phyloP scores from a whole-genome alignment of 1,284 basidiomycete species.

The Volvariella surrecta region DNA sequence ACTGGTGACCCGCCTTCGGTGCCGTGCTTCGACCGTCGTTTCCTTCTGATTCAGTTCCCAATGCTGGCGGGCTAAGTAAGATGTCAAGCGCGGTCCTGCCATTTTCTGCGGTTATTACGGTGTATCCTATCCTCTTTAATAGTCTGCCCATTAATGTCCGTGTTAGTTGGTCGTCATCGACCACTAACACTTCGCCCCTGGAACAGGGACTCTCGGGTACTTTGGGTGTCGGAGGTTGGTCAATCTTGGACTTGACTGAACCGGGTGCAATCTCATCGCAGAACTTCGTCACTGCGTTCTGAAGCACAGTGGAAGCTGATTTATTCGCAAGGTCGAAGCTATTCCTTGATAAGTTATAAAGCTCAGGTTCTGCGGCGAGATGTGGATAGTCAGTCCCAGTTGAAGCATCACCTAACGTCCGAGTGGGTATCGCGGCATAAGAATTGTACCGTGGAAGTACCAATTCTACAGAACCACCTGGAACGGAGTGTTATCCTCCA shows the following conservation, averaged over 20 bases:
- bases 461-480: constrained; percentile 6
- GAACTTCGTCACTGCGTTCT: background rate
- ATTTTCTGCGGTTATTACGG: constrained; percentile 80
- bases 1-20: background rate
- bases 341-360: too few relatives aligned
- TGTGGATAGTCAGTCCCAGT: constrained; percentile 1
- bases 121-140: constrained; percentile 71
- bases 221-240: too few relatives aligned
- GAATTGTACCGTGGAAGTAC: constrained; percentile 3
- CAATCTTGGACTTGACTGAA: too few relatives aligned
- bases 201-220: background rate
- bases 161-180: constrained; percentile 75
- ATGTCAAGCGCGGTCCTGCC: constrained; percentile 75
- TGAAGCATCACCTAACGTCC: constrained; percentile 2
- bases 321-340: too few relatives aligned
- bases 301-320: background rate
- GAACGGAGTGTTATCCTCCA: background rate
- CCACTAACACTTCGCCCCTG: constrained; percentile 48
- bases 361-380: too few relatives aligned
- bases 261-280: too few relatives aligned
- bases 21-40: background rate
- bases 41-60: background rate
- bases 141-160: constrained; percentile 78
- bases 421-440: constrained; percentile 2
- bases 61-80: constrained; percentile 32